These are phyloP conservation scores for Sugiyamaella sp. DNA, from an alignment of 1,139 yeast genomes.

Conservation along the genomic window DNA sequence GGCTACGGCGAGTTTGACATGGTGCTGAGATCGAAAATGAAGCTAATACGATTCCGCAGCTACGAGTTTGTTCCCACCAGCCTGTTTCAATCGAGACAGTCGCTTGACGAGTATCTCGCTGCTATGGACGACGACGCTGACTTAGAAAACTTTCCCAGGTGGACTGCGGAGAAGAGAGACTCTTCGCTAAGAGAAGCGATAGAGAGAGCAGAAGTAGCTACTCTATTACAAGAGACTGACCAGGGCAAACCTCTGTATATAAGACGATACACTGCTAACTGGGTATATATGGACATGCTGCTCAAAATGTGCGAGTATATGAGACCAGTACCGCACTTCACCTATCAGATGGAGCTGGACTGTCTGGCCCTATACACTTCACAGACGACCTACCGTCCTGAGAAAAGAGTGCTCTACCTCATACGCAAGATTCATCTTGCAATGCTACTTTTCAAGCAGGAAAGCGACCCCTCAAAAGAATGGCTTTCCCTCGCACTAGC, in stretches of 20 bases:
- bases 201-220: conserved; percentile 18
- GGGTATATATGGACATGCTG: conserved; percentile 23
- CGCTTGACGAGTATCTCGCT: conserved; percentile 23
- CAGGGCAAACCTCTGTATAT: conserved; percentile 1
- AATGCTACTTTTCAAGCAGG: conserved; percentile 2
- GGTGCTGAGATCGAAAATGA: conserved; percentile 27
- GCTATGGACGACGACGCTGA: conserved; percentile 21
- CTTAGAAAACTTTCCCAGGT: conserved; percentile 19
- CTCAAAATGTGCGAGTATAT: conserved; percentile 23
- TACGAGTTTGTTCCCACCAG: conserved; percentile 21
- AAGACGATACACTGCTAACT: conserved; percentile 20
- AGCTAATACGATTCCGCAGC: conserved; percentile 23
- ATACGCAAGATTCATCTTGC: conserved; percentile 38
- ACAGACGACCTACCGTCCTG: conserved; percentile 30
- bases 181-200: conserved; percentile 1
- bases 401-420: conserved; percentile 33
- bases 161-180: conserved; percentile 19
- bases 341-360: conserved; percentile 24
- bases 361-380: conserved; percentile 33
- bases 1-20: conserved; percentile 26
- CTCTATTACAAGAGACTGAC: conserved; percentile 10
- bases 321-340: conserved; percentile 2
- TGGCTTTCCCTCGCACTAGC: conserved; percentile 11
- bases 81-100: conserved; percentile 26
- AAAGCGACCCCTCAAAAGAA: not conserved